Base-by-base conservation (phyloP, 768 basidiomycete species). In the Leccinum rimulosum region DNA sequence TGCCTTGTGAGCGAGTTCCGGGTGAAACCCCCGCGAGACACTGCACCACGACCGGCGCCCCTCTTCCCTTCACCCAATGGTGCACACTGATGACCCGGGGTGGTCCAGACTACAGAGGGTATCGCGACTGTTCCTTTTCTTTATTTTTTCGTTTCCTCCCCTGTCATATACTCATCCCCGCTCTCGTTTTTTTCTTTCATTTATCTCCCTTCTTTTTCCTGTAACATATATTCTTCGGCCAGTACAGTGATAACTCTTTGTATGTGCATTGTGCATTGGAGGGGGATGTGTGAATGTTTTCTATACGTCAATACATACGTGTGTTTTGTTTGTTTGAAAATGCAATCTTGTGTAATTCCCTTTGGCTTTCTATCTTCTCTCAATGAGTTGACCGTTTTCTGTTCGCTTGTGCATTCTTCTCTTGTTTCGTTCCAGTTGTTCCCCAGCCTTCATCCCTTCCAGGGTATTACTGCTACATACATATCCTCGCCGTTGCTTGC, bases 1-100 rank as follows among this genome's bases (percentile, higher is more conserved):
- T 85, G 83, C 61, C 79, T 93, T 60, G 77, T 83, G 61, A 76
- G 81, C 68, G 87, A 92, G 72, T 91, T 93, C 79, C 85, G 91
- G 58, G 83, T 93, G 60, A 91, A 88, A 67, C 87, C 86, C 7
- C 89, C 84, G 30, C 80, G 84, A 70, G 85, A 82, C 17, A 64
- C 59, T 52, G 67, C 65, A 25, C 66, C 70, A 31, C 76, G 74
- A 35, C 72, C 78, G 4, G 70, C 74, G n/a, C 74, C 74, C 9
- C 68, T 76, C 27, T 78, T 80, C 64, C 70, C 74, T 22, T 71
- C 73, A 53, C 72, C 75, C 54, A 77, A 76, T 35, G 74, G 76
- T 56, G 66, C 69, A 59, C 72, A 71, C 59, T 70, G 61, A 66
- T 33, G 59, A 54, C 35, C n/a, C 35, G 43, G 40, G 47, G 22